Evolutionary conservation across 2,329 filamentous ascomycete genomes (phyloP), one percentile per base, ranked within the genome.

Genomic region (Paecilomyces variotii): DNA sequence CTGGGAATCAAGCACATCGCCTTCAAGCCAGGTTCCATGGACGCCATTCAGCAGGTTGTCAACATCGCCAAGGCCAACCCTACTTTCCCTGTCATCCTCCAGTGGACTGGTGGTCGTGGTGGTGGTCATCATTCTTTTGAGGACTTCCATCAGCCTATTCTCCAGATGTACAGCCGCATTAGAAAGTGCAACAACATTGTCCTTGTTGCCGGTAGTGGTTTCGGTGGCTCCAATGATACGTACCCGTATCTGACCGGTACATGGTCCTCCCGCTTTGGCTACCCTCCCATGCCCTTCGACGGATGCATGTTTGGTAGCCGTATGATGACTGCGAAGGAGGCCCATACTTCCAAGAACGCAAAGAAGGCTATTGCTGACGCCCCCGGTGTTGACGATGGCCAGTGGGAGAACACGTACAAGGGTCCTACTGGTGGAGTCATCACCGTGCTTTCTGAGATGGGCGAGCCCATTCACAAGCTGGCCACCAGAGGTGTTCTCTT

Each of bases 371-470:
- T 97, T 67, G 87, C 90, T 45, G 90, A 92, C 61, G 91, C 92
- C 3, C 84, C 87, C 60, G 92, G 92, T 72, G 80, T 96, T 35
- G 88, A 89, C 55, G 91, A 97, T 69, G 75, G 74, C 61, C 83
- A 93, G 65, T 97, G 92, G 92, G 91, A 96, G 77, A 87, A 92
- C 78, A 95, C 91, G 4, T 96, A 96, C 80, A 91, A 93, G 79
- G 90, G 90, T 19, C 83, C 91, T 27, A 89, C 92, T 59, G 94
- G 94, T 68, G 94, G 94, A 72, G 86, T 99, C 63, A 93, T 99
- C 68, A 99, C 94, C 28, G 94, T 99, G 54, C 86, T 91, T 63
- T 99, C 94, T 1, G 94, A 99, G 78, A 99, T 99, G 95, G 95
- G 94, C 53, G 94, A 99, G 81, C 95, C 94, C 4, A 99, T 99